A percentile compares a stretch with the other conserved stretches of the same genome.
Conservation (phyloP, 352 stramenopile genomes). For the Pythium grandisporangium region DNA sequence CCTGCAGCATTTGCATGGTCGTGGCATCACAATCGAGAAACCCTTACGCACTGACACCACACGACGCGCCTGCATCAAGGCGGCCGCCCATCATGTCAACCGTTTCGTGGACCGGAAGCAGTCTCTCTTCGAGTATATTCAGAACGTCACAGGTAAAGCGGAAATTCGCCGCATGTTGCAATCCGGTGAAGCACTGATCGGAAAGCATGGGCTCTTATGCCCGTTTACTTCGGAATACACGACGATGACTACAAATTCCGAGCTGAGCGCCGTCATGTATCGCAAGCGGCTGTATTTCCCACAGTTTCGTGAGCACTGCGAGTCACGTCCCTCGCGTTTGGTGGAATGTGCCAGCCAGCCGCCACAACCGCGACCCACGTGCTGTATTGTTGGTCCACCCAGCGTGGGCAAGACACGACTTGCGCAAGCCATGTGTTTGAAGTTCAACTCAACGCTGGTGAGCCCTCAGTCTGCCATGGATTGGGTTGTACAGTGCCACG, state of each 20-base stretch:
- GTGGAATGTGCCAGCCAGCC: neutral
- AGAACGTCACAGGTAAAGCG: too few species aligned
- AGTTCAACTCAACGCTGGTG: conserved; percentile 31
- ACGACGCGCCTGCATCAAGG: conserved; percentile 28
- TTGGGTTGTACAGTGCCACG: conserved; percentile 54
- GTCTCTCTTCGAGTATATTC: conserved; percentile 33
- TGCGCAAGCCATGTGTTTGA: conserved; percentile 14
- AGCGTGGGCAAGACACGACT: conserved; percentile 25
- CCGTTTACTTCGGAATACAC: conserved; percentile 16
- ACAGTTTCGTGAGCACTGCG: conserved; percentile 8
- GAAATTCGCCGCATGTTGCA: too few species aligned
- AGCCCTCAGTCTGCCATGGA: conserved; percentile 31
- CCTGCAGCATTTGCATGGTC: conserved; percentile 21
- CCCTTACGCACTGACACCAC: conserved; percentile 16
- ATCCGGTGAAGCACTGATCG: conserved; percentile 31
- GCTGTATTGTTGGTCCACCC: conserved; percentile 27
- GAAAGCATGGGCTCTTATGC: conserved; percentile 39
- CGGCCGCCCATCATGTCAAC: too few species aligned
- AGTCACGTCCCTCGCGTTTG: conserved; percentile 7
- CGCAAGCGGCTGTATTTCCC: conserved; percentile 60
- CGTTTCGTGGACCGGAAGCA: too few species aligned
- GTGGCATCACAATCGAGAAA: conserved; percentile 21
- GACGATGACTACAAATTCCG: conserved; percentile 1
- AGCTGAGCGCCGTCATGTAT: conserved; percentile 19
- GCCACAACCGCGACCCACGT: conserved; percentile 13